These are phyloP conservation scores for Phytophthora foliorum DNA, from an alignment of 352 stramenopile species.

Conservation along the genomic window DNA sequence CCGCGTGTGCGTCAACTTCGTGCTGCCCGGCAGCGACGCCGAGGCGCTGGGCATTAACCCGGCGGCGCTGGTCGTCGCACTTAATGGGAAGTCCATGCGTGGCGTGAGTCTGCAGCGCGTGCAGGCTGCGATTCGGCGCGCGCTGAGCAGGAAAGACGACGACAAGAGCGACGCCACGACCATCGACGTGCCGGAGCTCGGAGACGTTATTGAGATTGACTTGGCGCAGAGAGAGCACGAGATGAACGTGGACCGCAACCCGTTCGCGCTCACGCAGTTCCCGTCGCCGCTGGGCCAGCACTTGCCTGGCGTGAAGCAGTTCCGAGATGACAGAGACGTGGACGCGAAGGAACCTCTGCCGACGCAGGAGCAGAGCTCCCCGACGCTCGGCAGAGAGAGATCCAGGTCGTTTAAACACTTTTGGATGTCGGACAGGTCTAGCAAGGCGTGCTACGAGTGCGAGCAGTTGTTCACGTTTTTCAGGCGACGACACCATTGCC, in stretches of 20 bases:
- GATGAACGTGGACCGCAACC: conserved; percentile 75
- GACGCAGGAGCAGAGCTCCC: conserved; percentile 31
- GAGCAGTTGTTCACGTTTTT: conserved; percentile 89
- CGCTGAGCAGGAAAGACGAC: conserved; percentile 22
- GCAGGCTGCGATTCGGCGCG: conserved; percentile 48
- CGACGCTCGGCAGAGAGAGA: conserved; percentile 50
- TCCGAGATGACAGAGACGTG: conserved; percentile 41
- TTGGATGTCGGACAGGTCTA: conserved; percentile 91
- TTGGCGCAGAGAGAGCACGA: conserved; percentile 73
- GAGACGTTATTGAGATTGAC: conserved; percentile 53
- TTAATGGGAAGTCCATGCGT: conserved; percentile 67
- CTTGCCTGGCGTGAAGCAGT: conserved; percentile 70
- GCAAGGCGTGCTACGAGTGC: conserved; percentile 87
- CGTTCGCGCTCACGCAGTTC: conserved; percentile 77
- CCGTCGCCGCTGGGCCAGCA: conserved; percentile 75
- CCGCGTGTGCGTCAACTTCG: conserved; percentile 74
- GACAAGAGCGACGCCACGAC: conserved; percentile 15
- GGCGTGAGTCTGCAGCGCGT: conserved; percentile 63
- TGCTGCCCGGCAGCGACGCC: conserved; percentile 59
- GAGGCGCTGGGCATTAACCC: conserved; percentile 58
- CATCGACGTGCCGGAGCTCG: conserved; percentile 45
- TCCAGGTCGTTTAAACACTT: conserved; percentile 88
- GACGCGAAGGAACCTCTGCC: conserved; percentile 33
- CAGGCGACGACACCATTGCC: conserved; percentile 81
- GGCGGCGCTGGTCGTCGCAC: conserved; percentile 63